Evolutionary conservation across 305 asterid species (phyloP), one percentile per base, ranked within the genome.

Genomic region (Fraxinus albicans): DNA sequence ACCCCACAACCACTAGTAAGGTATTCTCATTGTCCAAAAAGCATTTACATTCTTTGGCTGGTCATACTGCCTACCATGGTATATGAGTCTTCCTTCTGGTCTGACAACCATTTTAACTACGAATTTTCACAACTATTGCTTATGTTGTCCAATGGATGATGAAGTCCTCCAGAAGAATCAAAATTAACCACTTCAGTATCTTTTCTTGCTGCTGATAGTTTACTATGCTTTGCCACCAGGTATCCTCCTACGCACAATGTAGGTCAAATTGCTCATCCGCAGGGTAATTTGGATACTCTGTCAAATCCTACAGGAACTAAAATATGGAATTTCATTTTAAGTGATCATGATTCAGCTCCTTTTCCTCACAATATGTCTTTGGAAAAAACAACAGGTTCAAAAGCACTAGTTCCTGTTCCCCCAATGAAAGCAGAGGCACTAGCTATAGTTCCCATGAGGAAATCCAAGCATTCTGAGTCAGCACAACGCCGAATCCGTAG

Each of bases 401-500:
- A 88, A 86, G 98, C 98, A 77, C 79, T 97, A 55, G 95, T 95
- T 76, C 84, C 96, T 2, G 83, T 90, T 13, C 86, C 89, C 72
- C 81, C 88, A 9, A 33, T 77, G 80, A 90, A 89, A 77, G 88
- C 84, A 67, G 94, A 84, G 21, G 91, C 90, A 27, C 38, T 92
- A 76, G 91, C 93, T 1, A 86, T 85, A 2, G 87, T 88, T 60
- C 95, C 96, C 70, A 34, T 90, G 83, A 84, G 92, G 55, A 95
- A 93, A 89, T 89, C 94, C 12, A 97, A 97, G 88, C 90, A 96
- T 25, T 89, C 93, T 1, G 99, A 95, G 83, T 87, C 93, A 83
- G 93, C 95, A 8, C 98, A 93, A 70, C 96, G 98, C 77, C 87
- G 99, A 25, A 93, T 94, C 76, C 97, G 99, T 81, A 89, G 99